Conservation (phyloP, 2,329 filamentous ascomycete genomes). For the Xylariaceae sp. region DNA sequence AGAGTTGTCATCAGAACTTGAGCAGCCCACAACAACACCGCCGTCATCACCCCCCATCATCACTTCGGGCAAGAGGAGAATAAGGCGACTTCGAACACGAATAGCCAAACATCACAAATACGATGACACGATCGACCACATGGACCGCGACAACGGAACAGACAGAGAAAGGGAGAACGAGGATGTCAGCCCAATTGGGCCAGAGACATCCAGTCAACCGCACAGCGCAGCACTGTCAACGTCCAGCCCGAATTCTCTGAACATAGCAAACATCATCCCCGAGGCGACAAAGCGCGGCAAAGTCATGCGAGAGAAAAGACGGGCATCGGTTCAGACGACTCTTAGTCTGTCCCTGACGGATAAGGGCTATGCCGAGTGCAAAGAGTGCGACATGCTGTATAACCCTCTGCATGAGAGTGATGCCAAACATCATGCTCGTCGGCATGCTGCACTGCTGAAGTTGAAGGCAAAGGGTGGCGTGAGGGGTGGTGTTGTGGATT, state of each 20-base stretch:
- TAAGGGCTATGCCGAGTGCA: constrained; percentile 38
- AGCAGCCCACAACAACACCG: constrained; percentile 24
- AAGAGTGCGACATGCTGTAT: constrained; percentile 41
- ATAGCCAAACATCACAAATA: constrained; percentile 12
- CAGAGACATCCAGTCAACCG: constrained; percentile 11
- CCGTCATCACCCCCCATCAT: constrained; percentile 28
- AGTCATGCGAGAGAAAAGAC: constrained; percentile 13
- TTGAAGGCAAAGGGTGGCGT: constrained; percentile 19
- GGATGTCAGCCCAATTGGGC: neutral
- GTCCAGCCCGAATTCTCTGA: too few species aligned
- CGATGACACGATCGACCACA: constrained; percentile 9
- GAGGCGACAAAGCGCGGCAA: constrained; percentile 11
- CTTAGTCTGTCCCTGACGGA: constrained; percentile 37
- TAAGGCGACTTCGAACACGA: constrained; percentile 32
- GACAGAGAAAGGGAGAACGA: neutral
- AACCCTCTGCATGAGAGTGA: constrained; percentile 43
- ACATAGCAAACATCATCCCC: constrained; percentile 3
- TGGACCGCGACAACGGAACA: constrained; percentile 2
- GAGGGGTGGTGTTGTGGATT: neutral
- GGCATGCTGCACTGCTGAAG: constrained; percentile 28
- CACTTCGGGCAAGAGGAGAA: constrained; percentile 21
- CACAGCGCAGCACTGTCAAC: constrained; percentile 4
- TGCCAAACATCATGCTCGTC: constrained; percentile 37
- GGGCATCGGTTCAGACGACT: constrained; percentile 37
- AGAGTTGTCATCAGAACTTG: constrained; percentile 16